A percentile compares a stretch with the other conserved stretches of the same genome.
These are phyloP conservation scores for Tolypocladium guangdongense DNA, from an alignment of 2,329 filamentous ascomycete species.

Conservation along the genomic window DNA sequence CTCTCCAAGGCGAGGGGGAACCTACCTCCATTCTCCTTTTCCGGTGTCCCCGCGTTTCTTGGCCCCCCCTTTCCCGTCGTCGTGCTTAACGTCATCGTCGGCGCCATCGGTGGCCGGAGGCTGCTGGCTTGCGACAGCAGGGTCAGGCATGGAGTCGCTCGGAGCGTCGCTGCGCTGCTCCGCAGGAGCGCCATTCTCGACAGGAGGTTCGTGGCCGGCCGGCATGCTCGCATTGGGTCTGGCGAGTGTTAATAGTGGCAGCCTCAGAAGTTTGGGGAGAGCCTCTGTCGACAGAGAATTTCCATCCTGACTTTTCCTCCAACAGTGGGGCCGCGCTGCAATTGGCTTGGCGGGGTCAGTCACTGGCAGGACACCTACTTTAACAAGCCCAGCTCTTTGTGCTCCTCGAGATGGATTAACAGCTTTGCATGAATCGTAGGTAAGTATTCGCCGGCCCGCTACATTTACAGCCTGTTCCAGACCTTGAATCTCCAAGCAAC, in stretches of 20 bases:
- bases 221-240: conserved; percentile 21
- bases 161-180: conserved; percentile 6
- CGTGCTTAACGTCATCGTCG: conserved; percentile 1
- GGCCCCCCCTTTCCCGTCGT: conserved; percentile 3
- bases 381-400: not conserved
- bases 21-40: conserved; percentile 11
- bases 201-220: conserved; percentile 17
- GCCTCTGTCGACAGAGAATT: not conserved
- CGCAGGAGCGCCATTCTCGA: conserved; percentile 11
- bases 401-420: not conserved
- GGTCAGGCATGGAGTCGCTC: not conserved
- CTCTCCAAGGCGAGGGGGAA: not conserved
- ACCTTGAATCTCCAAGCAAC: no score
- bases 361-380: not conserved
- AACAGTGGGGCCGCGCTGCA: not conserved
- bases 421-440: not conserved
- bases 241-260: conserved; percentile 1
- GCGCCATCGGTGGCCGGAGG: not conserved
- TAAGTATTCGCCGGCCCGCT: not conserved
- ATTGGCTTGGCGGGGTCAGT: not conserved
- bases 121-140: not conserved
- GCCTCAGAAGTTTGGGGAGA: not conserved
- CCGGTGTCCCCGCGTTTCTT: conserved; percentile 16
- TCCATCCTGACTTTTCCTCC: not conserved
- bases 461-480: not conserved